Conservation (phyloP, 169 alveolate species). For the Plasmodium vinckei region DNA sequence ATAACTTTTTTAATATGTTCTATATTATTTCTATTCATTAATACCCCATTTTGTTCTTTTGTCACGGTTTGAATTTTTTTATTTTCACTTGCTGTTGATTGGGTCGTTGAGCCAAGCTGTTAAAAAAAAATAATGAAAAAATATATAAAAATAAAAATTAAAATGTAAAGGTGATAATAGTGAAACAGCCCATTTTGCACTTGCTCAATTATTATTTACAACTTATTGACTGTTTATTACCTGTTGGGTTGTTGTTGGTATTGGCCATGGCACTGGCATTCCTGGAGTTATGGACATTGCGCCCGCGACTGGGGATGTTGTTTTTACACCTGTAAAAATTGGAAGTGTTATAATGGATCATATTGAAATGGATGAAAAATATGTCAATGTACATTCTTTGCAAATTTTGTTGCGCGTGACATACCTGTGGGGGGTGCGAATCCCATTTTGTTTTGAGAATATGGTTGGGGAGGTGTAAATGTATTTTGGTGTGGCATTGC, state of each 20-base stretch:
- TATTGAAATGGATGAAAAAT: no score
- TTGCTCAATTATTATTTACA: no score
- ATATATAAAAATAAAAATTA: background rate
- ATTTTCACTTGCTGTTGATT: conserved; percentile 81
- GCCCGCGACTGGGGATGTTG: conserved; percentile 90
- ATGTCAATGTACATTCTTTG: background rate
- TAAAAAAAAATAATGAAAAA: background rate
- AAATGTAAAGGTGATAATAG: conserved; percentile 10
- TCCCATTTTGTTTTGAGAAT: background rate
- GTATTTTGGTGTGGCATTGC: background rate
- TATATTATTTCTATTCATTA: conserved; percentile 76
- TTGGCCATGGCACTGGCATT: conserved; percentile 93
- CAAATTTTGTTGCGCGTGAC: no score
- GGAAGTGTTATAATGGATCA: background rate
- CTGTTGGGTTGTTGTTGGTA: conserved; percentile 92
- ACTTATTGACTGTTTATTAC: conserved; percentile 63
- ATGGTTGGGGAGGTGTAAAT: background rate
- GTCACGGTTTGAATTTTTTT: conserved; percentile 80
- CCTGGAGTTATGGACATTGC: conserved; percentile 90
- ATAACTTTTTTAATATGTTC: conserved; percentile 77
- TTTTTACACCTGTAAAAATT: conserved; percentile 35
- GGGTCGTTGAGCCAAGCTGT: conserved; percentile 80
- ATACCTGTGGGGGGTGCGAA: conserved; percentile 10
- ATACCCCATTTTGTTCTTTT: conserved; percentile 79
- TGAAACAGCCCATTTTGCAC: no score